Percentiles rank a stretch among this genome's conserved stretches.
Evolutionary conservation across 495 filamentous ascomycete species (phyloP).

Genomic region (Hypomontagnella monticulosa): DNA sequence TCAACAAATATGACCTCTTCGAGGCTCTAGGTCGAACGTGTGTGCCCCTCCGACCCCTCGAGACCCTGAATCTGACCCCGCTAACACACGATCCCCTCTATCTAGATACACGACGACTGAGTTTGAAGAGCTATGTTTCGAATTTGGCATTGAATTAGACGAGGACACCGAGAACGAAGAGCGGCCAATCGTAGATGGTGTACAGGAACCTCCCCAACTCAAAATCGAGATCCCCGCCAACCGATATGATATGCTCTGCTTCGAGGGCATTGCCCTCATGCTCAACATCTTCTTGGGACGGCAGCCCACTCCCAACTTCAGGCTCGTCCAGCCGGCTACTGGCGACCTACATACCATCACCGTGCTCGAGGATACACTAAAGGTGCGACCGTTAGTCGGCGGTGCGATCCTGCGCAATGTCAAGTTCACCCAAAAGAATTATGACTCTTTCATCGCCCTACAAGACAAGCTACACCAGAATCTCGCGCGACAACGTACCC

Average conservation of each 20-base stretch:
- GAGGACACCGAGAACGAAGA: slow-evolving; percentile 86
- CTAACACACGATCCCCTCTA: slow-evolving; percentile 18
- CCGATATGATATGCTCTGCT: slow-evolving; percentile 98
- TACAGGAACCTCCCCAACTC: slow-evolving; percentile 88
- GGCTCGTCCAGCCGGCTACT: slow-evolving; percentile 71
- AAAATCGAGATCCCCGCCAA: slow-evolving; percentile 99
- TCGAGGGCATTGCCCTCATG: slow-evolving; percentile 95
- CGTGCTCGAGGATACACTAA: slow-evolving; percentile 79
- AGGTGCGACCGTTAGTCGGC: slow-evolving; percentile 85
- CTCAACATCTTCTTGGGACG: slow-evolving; percentile 92
- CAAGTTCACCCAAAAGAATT: slow-evolving; percentile 88
- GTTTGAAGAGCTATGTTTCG: slow-evolving; percentile 98
- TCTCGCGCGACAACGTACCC: slow-evolving; percentile 87
- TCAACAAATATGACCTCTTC: slow-evolving; percentile 95
- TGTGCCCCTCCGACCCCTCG: slow-evolving; percentile 48
- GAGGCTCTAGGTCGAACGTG: slow-evolving; percentile 90
- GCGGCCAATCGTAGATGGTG: slow-evolving; percentile 76
- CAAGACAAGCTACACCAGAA: slow-evolving; percentile 99
- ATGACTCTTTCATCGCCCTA: slow-evolving; percentile 96
- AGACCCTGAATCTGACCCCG: slow-evolving; percentile 19
- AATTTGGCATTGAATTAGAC: slow-evolving; percentile 98
- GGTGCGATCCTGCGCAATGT: slow-evolving; percentile 88
- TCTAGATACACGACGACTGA: slow-evolving; percentile 86
- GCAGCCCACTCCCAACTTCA: slow-evolving; percentile 78
- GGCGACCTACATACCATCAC: slow-evolving; percentile 81